phyloP scores from a whole-genome alignment of 2,329 filamentous ascomycete species.

The Alternaria gansuensis region DNA sequence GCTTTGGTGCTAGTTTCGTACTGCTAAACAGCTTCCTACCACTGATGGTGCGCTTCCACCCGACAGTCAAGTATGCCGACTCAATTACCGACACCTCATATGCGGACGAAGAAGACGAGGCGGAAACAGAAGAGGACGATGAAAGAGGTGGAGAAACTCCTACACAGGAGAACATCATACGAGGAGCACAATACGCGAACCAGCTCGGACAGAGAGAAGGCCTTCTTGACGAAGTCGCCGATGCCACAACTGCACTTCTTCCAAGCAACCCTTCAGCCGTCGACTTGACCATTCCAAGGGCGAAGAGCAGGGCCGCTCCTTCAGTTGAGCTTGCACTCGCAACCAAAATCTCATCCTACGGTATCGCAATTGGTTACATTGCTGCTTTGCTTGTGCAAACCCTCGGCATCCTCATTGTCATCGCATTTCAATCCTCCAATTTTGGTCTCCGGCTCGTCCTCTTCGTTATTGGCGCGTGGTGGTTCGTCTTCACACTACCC shows the following conservation, averaged over 20 bases:
- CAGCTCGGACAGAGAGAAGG: slow-evolving; percentile 38
- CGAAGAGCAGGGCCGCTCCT: slow-evolving; percentile 49
- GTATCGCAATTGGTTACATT: slow-evolving; percentile 92
- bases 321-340: slow-evolving; percentile 80
- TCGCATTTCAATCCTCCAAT: slow-evolving; percentile 70
- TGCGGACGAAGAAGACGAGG: slow-evolving; percentile 44
- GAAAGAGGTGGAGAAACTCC: slow-evolving; percentile 25
- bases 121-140: slow-evolving; percentile 25
- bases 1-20: slow-evolving; percentile 94
- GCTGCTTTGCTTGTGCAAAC: slow-evolving; percentile 87
- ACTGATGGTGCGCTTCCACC: slow-evolving; percentile 87
- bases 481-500: slow-evolving; percentile 89
- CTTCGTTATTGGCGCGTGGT: slow-evolving; percentile 89
- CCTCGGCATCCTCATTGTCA: slow-evolving; percentile 77
- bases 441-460: slow-evolving; percentile 88
- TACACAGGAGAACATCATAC: slow-evolving; percentile 31
- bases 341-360: slow-evolving; percentile 88
- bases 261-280: slow-evolving; percentile 34
- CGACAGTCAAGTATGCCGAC: slow-evolving; percentile 58
- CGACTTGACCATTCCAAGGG: slow-evolving; percentile 45
- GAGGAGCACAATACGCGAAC: slow-evolving; percentile 42
- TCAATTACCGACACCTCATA: slow-evolving; percentile 33
- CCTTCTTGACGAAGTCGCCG: slow-evolving; percentile 40
- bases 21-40: slow-evolving; percentile 95
- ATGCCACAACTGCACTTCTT: slow-evolving; percentile 52